These are phyloP conservation scores for Neofusicoccum parvum DNA, from an alignment of 2,329 filamentous ascomycete genomes.

Conservation along the genomic window DNA sequence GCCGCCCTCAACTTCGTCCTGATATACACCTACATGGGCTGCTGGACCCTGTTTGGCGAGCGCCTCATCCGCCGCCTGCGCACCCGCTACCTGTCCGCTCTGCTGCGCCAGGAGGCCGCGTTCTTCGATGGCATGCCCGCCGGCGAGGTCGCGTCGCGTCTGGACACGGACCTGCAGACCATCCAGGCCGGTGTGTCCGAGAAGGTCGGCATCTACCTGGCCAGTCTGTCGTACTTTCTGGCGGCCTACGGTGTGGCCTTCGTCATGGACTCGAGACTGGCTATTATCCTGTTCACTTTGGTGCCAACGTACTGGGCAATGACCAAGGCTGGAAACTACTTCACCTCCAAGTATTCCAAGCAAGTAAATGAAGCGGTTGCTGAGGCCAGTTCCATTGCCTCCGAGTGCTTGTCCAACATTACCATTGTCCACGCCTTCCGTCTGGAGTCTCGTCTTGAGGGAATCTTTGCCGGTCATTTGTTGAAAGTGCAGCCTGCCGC, in stretches of 20 bases:
- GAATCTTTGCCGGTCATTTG: conserved; percentile 8
- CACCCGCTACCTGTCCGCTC: background rate
- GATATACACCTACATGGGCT: conserved; percentile 12
- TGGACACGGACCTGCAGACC: conserved; percentile 8
- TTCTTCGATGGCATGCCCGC: conserved; percentile 10
- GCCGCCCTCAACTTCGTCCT: conserved; percentile 8
- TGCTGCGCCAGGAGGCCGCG: conserved; percentile 5
- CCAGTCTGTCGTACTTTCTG: conserved; percentile 13
- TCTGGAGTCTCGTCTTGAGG: background rate
- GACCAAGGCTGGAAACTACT: conserved; percentile 35
- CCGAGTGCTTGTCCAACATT: conserved; percentile 8
- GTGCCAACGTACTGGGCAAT: conserved; percentile 67
- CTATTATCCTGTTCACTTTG: conserved; percentile 49
- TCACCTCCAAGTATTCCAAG: conserved; percentile 5
- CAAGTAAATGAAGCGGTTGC: background rate
- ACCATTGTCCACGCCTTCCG: conserved; percentile 13
- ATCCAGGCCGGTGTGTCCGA: conserved; percentile 18
- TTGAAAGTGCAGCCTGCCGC: conserved; percentile 8
- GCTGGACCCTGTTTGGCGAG: conserved; percentile 18
- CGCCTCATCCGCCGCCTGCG: conserved; percentile 6
- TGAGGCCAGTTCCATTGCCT: conserved; percentile 11
- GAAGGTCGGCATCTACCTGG: conserved; percentile 14
- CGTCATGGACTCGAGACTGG: conserved; percentile 3
- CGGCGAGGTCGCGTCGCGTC: background rate
- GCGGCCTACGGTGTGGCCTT: conserved; percentile 14